A percentile compares a stretch with the other conserved stretches of the same genome.
These are phyloP conservation scores for Dendrobium catenatum DNA, from an alignment of 106 monocot genomes.

Conservation along the genomic window DNA sequence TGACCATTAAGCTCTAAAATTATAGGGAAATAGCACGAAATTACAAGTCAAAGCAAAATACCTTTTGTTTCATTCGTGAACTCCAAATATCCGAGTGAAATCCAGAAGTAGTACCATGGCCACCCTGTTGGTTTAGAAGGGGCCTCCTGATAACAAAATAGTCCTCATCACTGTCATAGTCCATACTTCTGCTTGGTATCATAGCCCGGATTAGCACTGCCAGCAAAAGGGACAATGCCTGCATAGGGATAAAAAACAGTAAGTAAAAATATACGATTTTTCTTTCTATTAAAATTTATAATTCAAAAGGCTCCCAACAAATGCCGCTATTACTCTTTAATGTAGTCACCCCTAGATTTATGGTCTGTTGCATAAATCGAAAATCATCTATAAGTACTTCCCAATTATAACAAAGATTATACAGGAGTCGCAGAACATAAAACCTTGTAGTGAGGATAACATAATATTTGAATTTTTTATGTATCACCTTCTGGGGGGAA, in stretches of 20 bases:
- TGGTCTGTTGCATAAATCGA: not conserved
- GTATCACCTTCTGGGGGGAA: not conserved
- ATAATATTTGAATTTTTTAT: not conserved
- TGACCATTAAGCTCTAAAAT: not conserved
- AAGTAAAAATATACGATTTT: not conserved
- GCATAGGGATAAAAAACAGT: not conserved
- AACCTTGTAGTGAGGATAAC: not conserved
- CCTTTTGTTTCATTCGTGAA: slow-evolving; percentile 25
- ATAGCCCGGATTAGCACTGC: slow-evolving; percentile 30
- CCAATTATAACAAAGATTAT: not conserved
- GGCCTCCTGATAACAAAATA: slow-evolving; percentile 27
- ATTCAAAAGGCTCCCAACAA: not conserved
- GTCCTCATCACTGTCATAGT: slow-evolving; percentile 41
- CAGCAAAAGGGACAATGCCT: slow-evolving; percentile 37
- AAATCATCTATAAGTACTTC: not conserved
- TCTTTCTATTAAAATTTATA: not conserved
- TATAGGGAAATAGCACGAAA: not conserved
- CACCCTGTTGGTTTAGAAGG: slow-evolving; percentile 21
- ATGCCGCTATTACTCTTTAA: not conserved
- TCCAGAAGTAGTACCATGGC: slow-evolving; percentile 6
- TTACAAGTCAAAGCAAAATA: not conserved
- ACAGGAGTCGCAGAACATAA: not conserved
- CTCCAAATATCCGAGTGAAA: slow-evolving; percentile 31
- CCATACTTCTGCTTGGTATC: slow-evolving; percentile 20
- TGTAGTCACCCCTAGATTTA: not conserved